Conservation (phyloP, 345 rosid species). For the Rhizophora apiculata region DNA sequence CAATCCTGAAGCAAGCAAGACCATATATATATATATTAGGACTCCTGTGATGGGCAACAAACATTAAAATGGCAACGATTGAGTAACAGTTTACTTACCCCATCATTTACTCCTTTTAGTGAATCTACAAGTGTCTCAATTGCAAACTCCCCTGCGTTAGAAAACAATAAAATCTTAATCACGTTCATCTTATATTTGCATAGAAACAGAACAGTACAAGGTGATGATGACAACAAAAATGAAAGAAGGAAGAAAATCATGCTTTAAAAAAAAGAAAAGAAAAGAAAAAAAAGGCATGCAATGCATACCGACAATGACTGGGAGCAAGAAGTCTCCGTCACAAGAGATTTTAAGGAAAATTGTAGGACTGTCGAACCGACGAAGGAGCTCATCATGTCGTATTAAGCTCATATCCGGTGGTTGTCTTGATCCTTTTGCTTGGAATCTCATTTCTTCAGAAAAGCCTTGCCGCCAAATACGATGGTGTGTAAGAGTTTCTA, state of each 20-base stretch:
- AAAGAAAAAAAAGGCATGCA: not conserved
- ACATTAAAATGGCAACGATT: no score
- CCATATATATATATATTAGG: not conserved
- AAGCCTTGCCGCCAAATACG: conserved; percentile 47
- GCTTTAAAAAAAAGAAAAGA: not conserved
- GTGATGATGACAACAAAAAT: not conserved
- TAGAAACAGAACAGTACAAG: not conserved
- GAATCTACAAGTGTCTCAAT: conserved; percentile 57
- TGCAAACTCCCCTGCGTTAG: conserved; percentile 59
- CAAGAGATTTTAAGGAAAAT: conserved; percentile 86
- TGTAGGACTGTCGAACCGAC: conserved; percentile 65
- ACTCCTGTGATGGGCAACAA: no score
- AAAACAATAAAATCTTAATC: conserved; percentile 18
- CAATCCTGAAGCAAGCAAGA: conserved; percentile 41
- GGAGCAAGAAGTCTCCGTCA: conserved; percentile 77
- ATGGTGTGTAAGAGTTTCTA: conserved; percentile 50
- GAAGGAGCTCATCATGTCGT: conserved; percentile 54
- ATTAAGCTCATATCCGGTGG: conserved; percentile 40
- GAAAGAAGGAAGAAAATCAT: not conserved
- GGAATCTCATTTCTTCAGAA: conserved; percentile 24
- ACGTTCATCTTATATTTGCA: not conserved
- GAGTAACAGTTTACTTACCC: conserved; percentile 35
- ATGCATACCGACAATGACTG: conserved; percentile 55
- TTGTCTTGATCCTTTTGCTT: conserved; percentile 22
- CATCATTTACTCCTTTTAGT: conserved; percentile 32